Evolutionary conservation across 202 grass and related monocot genomes (phyloP).

Genomic region (Digitaria exilis): DNA sequence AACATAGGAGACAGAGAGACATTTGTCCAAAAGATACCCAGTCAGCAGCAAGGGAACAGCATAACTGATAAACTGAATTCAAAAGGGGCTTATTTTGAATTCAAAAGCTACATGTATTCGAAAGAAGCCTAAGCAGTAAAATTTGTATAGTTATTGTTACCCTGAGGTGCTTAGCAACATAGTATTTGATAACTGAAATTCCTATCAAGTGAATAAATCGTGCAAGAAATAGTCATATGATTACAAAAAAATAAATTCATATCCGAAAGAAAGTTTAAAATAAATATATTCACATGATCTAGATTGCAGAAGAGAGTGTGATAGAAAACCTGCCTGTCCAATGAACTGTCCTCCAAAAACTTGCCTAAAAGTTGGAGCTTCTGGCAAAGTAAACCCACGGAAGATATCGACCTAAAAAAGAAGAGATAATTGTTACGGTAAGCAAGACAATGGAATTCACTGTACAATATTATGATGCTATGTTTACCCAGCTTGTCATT

Average conservation of each 20-base stretch:
- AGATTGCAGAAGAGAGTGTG: slow-evolving; percentile 6
- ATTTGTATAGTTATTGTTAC: neutral
- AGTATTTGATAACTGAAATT: neutral
- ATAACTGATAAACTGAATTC: slow-evolving; percentile 21
- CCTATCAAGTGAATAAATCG: slow-evolving; percentile 4
- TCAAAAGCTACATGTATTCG: slow-evolving; percentile 21
- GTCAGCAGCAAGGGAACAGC: slow-evolving; percentile 3
- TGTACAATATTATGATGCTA: neutral
- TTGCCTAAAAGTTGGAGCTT: slow-evolving; percentile 85
- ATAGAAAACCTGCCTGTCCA: slow-evolving; percentile 72
- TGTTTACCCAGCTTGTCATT: neutral
- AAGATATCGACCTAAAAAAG: slow-evolving; percentile 83
- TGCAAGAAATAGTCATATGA: slow-evolving; percentile 1
- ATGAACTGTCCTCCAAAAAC: slow-evolving; percentile 98
- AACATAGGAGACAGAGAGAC: neutral
- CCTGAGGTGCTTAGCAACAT: neutral
- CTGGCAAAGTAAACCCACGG: slow-evolving; percentile 85
- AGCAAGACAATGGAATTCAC: slow-evolving; percentile 3
- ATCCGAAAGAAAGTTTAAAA: slow-evolving; percentile 29
- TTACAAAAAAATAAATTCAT: slow-evolving; percentile 19
- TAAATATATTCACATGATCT: slow-evolving; percentile 24
- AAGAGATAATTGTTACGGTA: neutral
- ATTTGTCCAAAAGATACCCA: slow-evolving; percentile 14
- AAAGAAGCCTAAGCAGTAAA: neutral
- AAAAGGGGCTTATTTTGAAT: slow-evolving; percentile 12